Evolutionary conservation across 345 rosid species (phyloP).

Genomic region (Eucalyptus camaldulensis): DNA sequence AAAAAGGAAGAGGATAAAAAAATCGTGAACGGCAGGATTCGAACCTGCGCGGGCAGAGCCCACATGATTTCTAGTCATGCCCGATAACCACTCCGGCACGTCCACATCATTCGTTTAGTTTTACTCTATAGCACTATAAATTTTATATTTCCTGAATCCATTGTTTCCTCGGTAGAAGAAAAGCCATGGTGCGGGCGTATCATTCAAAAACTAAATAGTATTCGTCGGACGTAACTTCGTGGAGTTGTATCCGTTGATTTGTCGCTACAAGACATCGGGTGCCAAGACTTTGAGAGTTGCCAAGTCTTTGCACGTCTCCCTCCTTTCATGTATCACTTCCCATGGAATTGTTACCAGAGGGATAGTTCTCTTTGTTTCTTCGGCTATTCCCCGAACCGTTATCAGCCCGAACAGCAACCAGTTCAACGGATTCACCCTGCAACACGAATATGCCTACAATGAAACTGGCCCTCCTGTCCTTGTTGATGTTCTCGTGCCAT

Average conservation of each 20-base stretch:
- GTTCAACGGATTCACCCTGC: not conserved
- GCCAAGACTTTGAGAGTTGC: not conserved
- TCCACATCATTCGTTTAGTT: conserved; percentile 1
- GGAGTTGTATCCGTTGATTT: not conserved
- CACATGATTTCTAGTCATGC: conserved; percentile 98
- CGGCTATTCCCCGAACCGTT: not conserved
- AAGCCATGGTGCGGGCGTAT: not conserved
- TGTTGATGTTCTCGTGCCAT: not conserved
- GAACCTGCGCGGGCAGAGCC: conserved; percentile 93
- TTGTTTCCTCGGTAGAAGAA: not conserved
- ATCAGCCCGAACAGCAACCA: not conserved
- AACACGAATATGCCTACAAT: not conserved
- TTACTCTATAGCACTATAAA: rapidly evolving
- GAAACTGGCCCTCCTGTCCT: not conserved
- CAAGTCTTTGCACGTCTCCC: not conserved
- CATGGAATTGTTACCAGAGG: not conserved
- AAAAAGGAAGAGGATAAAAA: not conserved
- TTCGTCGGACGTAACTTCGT: not conserved
- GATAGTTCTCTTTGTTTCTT: not conserved
- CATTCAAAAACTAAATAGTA: not conserved
- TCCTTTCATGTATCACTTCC: not conserved
- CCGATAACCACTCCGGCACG: conserved; percentile 98
- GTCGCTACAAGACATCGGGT: not conserved
- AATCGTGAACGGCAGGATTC: conserved; percentile 58
- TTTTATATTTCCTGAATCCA: rapidly evolving